Evolutionary conservation across 2,329 filamentous ascomycete genomes (phyloP).

Genomic region (Aspergillus amoenus): DNA sequence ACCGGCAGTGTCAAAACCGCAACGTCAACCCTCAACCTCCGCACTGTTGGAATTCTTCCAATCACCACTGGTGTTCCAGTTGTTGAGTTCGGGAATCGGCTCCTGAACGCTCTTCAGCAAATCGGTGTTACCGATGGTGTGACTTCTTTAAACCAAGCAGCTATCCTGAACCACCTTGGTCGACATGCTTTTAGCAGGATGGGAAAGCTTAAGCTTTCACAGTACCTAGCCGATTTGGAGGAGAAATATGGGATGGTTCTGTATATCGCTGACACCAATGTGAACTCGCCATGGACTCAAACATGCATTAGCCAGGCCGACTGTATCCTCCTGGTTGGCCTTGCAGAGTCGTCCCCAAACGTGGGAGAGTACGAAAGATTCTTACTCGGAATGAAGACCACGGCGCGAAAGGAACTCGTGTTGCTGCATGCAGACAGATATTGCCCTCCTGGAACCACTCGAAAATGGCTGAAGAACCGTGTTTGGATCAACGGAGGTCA

Average conservation of each 20-base stretch:
- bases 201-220: constrained; percentile 92
- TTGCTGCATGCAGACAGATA: constrained; percentile 87
- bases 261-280: constrained; percentile 94
- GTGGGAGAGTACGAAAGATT: constrained; percentile 98
- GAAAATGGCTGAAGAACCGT: constrained; percentile 86
- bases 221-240: constrained; percentile 94
- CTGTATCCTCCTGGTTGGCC: constrained; percentile 86
- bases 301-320: constrained; percentile 97
- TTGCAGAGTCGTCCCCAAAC: constrained; percentile 83
- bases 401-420: constrained; percentile 88
- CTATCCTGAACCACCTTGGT: constrained; percentile 90
- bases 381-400: constrained; percentile 94
- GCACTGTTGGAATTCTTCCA: constrained; percentile 88
- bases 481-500: constrained; percentile 98
- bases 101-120: constrained; percentile 84
- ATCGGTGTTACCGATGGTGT: constrained; percentile 88
- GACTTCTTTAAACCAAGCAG: constrained; percentile 87
- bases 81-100: constrained; percentile 85
- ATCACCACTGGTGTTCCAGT: constrained; percentile 91
- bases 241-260: constrained; percentile 95
- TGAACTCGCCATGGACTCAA: constrained; percentile 97
- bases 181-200: constrained; percentile 96
- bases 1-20: constrained; percentile 53
- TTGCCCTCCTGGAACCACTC: constrained; percentile 77
- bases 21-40: constrained; percentile 85